These are phyloP conservation scores for Erythrobasidium yunnanense DNA, from an alignment of 768 basidiomycete species.

Conservation along the genomic window DNA sequence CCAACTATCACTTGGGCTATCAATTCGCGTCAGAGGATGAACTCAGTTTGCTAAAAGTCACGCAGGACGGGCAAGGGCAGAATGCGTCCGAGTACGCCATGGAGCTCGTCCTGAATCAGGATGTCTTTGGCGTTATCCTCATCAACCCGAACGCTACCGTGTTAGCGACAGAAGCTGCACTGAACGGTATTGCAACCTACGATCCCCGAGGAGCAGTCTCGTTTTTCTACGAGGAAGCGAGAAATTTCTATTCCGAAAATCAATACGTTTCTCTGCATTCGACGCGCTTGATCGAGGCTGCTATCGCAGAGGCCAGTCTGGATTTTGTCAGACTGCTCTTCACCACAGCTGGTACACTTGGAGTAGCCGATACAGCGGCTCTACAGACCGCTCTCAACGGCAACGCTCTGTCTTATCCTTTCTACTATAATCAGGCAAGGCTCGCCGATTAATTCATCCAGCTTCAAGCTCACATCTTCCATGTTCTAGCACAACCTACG, in stretches of 20 bases:
- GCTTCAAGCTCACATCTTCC: no score
- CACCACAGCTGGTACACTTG: conserved; percentile 22
- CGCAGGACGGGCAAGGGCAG: conserved; percentile 34
- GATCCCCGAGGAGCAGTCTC: conserved; percentile 38
- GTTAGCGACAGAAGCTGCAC: conserved; percentile 36
- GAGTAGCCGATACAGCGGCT: conserved; percentile 3
- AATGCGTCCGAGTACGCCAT: conserved; percentile 36
- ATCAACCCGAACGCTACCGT: conserved; percentile 41
- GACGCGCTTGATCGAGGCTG: conserved; percentile 32
- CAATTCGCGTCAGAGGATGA: conserved; percentile 31
- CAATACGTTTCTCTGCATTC: conserved; percentile 38
- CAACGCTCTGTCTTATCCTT: conserved; percentile 33
- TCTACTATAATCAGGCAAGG: conserved; percentile 37
- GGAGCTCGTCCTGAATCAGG: conserved; percentile 37
- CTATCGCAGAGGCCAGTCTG: conserved; percentile 30
- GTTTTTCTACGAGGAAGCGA: conserved; percentile 38
- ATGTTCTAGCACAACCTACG: conserved; percentile 39
- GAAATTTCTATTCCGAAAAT: conserved; percentile 38
- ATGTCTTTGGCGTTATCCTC: conserved; percentile 39
- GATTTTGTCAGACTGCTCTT: conserved; percentile 31
- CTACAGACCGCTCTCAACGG: conserved; percentile 29
- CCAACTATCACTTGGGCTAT: conserved; percentile 35
- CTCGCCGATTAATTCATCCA: no score
- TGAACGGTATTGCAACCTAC: conserved; percentile 31
- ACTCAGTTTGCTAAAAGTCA: conserved; percentile 32